phyloP scores from a whole-genome alignment of 768 basidiomycete genomes.

The Hericium coralloides region DNA sequence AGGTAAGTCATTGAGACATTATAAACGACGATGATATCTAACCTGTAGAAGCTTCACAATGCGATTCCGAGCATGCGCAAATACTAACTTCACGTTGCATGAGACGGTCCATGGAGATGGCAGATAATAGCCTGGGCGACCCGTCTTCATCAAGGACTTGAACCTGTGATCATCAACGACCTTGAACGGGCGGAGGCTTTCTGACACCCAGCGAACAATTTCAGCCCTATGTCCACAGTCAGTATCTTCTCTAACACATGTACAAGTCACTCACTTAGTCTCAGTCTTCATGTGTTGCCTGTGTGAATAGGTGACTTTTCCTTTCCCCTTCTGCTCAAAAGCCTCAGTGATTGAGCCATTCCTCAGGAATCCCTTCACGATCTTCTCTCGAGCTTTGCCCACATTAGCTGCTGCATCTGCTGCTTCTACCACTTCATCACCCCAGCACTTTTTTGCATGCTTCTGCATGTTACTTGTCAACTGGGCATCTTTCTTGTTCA shows the following conservation, averaged over 20 bases:
- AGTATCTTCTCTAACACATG: no score
- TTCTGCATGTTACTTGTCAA: conserved; percentile 7
- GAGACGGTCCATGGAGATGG: conserved; percentile 23
- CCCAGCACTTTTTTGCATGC: conserved; percentile 2
- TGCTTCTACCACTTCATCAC: not conserved
- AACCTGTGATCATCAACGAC: not conserved
- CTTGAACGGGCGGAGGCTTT: not conserved
- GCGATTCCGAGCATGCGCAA: conserved; percentile 8
- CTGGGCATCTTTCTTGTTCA: conserved; percentile 17
- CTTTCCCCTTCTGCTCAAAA: not conserved
- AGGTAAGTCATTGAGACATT: not conserved
- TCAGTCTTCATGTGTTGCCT: not conserved
- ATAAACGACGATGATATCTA: not conserved
- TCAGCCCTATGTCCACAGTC: not conserved
- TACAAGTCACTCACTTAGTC: not conserved
- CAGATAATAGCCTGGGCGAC: conserved; percentile 23
- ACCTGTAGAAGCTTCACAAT: conserved; percentile 16
- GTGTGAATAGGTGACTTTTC: not conserved
- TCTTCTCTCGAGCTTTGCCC: not conserved
- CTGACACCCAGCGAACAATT: not conserved
- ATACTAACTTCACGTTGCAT: conserved; percentile 21
- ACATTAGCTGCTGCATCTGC: not conserved
- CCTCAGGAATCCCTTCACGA: not conserved
- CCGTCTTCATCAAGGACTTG: conserved; percentile 14
- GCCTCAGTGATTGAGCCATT: not conserved